Conservation (phyloP, 768 basidiomycete species). For the Lenzites betulinus region DNA sequence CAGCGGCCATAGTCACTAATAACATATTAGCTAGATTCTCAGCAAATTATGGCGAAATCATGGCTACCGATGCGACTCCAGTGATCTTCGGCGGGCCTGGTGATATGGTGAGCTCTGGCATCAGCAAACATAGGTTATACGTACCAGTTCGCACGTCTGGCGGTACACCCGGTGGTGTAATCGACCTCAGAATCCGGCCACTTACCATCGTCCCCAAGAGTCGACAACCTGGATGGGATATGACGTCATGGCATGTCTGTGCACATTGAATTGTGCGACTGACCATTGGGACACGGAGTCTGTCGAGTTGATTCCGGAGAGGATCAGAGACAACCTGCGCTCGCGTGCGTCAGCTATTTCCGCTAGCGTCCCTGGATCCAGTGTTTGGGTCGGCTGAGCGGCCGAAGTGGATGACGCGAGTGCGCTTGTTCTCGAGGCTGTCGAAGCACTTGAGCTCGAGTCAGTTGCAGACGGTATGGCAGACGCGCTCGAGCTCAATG, state of each 20-base stretch:
- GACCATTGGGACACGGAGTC: slow-evolving; percentile 3
- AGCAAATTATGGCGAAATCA: not conserved
- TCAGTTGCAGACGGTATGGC: not conserved
- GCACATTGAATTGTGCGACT: not conserved
- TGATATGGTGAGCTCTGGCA: not conserved
- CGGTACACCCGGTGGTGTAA: slow-evolving; percentile 63
- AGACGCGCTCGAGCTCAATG: not conserved
- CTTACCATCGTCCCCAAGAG: slow-evolving; percentile 45
- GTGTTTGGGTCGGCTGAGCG: slow-evolving; percentile 5
- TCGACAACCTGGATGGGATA: slow-evolving; percentile 44
- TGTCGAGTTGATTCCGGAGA: slow-evolving; percentile 30
- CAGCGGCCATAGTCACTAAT: slow-evolving; percentile 54
- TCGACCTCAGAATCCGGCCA: slow-evolving; percentile 61
- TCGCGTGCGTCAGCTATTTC: slow-evolving; percentile 39
- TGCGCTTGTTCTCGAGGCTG: not conserved
- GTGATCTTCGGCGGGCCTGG: slow-evolving; percentile 29
- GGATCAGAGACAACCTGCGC: slow-evolving; percentile 45
- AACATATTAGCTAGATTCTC: not conserved
- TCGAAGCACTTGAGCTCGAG: not conserved
- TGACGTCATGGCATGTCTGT: not conserved
- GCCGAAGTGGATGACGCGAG: slow-evolving; percentile 1
- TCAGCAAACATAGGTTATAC: not conserved
- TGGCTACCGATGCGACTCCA: slow-evolving; percentile 49
- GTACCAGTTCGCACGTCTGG: slow-evolving; percentile 66
- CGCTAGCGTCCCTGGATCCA: slow-evolving; percentile 25